These are phyloP conservation scores for Colletotrichum scovillei DNA, from an alignment of 2,329 filamentous ascomycete species.

Conservation along the genomic window DNA sequence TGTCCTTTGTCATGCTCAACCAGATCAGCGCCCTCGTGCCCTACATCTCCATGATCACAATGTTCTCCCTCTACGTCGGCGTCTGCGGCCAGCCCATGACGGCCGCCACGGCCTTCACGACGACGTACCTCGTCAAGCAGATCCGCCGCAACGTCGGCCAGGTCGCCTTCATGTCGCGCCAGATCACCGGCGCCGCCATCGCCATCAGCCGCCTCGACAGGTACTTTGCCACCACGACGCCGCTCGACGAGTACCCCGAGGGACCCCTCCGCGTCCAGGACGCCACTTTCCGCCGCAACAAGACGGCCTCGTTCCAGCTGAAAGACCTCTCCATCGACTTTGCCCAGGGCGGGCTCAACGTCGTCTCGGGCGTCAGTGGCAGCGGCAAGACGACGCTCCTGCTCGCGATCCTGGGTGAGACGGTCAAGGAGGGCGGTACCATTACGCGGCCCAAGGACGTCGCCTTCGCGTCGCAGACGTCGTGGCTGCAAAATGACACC, in stretches of 20 bases:
- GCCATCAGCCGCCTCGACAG: conserved; percentile 64
- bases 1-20: conserved; percentile 58
- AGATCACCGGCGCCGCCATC: conserved; percentile 55
- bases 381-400: conserved; percentile 69
- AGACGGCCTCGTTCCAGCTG: conserved; percentile 61
- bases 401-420: conserved; percentile 65
- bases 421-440: conserved; percentile 58
- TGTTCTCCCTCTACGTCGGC: conserved; percentile 64
- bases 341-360: conserved; percentile 64
- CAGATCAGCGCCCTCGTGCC: conserved; percentile 65
- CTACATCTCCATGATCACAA: conserved; percentile 62
- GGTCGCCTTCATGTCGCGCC: conserved; percentile 57
- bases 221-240: conserved; percentile 63
- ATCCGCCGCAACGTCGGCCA: conserved; percentile 64
- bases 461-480: conserved; percentile 67
- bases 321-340: conserved; percentile 62
- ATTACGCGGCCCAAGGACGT: conserved; percentile 63
- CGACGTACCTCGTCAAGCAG: conserved; percentile 63
- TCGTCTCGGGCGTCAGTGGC: conserved; percentile 65
- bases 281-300: conserved; percentile 62
- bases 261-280: conserved; percentile 59
- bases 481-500: conserved; percentile 69
- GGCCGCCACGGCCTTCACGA: conserved; percentile 69
- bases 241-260: conserved; percentile 58
- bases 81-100: conserved; percentile 60